Evolutionary conservation across 306 rosid species (phyloP), one percentile per base, ranked within the genome.

Genomic region (Canavalia ensiformis): DNA sequence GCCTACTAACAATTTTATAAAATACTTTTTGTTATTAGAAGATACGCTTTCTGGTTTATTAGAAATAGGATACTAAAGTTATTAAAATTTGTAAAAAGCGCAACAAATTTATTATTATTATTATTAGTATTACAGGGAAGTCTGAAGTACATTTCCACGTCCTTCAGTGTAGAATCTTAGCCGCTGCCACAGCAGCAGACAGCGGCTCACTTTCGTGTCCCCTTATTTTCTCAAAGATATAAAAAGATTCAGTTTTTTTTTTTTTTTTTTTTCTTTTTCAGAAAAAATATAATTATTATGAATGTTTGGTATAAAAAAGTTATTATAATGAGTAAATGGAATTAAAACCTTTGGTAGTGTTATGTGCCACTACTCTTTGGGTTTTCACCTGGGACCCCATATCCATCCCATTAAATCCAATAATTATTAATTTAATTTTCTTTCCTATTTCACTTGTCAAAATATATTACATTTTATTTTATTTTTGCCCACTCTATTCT

Each of bases 401-500:
- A 72, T 70, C 88, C 37, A 68, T 76, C 79, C 37, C 81, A 66
- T 85, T 87, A 74, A 63, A 75, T 49, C 65, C 34, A 82, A 77
- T 75, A 59, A 82, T 69, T 66, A 44, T 51, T 25, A 28, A 62
- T 72, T 77, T 63, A 67, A 71, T 67, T 81, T 37, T 73, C 25
- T 76, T 73, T 63, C 82, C 29, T 29, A 54, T 79, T 74, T 74
- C 67, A 67, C 76, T 74, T 77, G 77, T 77, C 85, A 76, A 75
- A 51, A 62, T 52, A 74, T 46, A 62, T 49, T 77, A 75, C 49
- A 70, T 71, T 0, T 10, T 46, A 0, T 66, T 81, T 79, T 18
- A 18, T 18, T 18, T 90, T 70, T 56, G 77, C 88, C 65, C 34
- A 80, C 83, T 86, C 76, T 82, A 72, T 74, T 75, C 51, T 49